Percentiles rank a stretch among this genome's conserved stretches.
Conservation (phyloP, 768 basidiomycete species). For the Suillus clintonianus region DNA sequence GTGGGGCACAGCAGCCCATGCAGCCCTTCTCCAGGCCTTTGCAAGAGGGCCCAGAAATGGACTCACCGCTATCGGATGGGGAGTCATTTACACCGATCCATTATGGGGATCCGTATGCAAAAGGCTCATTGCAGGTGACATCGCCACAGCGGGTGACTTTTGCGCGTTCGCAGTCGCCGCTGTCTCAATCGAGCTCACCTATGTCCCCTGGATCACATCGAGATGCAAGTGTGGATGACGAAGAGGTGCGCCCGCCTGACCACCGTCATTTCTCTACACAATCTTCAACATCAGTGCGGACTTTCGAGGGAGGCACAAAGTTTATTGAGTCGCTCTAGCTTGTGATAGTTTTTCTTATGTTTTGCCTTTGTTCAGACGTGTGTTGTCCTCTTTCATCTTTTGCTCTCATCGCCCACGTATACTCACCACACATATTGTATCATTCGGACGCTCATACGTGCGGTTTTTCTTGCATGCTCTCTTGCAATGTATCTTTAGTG, state of each 20-base stretch:
- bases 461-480: neutral
- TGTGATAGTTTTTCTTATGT: neutral
- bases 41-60: constrained; percentile 9
- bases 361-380: neutral
- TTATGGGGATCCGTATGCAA: constrained; percentile 24
- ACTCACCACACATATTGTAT: neutral
- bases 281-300: constrained; percentile 34
- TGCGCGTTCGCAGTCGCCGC: constrained; percentile 30
- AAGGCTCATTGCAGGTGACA: constrained; percentile 10
- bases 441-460: neutral
- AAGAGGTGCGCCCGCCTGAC: constrained; percentile 8
- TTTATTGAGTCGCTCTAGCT: constrained; percentile 46
- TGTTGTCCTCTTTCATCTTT: neutral
- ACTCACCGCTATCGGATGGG: constrained; percentile 30
- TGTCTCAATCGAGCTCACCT: constrained; percentile 15
- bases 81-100: constrained; percentile 8
- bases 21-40: constrained; percentile 5
- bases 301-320: constrained; percentile 48
- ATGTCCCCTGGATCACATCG: constrained; percentile 23
- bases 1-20: neutral
- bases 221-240: constrained; percentile 15
- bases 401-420: neutral
- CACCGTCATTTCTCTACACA: constrained; percentile 22
- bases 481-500: neutral
- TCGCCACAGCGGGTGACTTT: constrained; percentile 10